Evolutionary conservation across 768 basidiomycete species (phyloP).

Genomic region (Macrolepiota albuminosa): DNA sequence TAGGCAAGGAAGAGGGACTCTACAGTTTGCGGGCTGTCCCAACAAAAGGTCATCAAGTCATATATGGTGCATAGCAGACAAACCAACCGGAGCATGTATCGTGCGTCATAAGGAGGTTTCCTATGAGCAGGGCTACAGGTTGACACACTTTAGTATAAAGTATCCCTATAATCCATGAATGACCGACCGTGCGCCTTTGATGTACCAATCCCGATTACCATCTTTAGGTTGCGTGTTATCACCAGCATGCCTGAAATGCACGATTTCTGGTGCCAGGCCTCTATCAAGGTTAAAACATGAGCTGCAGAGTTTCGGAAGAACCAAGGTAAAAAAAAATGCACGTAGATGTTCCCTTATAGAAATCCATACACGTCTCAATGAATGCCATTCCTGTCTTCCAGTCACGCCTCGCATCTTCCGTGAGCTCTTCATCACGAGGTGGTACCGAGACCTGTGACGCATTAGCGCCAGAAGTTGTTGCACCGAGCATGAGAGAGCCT

Average conservation of each 20-base stretch:
- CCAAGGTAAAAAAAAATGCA: constrained; percentile 30
- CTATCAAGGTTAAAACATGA: constrained; percentile 28
- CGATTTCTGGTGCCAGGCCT: constrained; percentile 86
- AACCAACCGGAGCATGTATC: constrained; percentile 81
- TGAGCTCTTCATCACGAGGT: constrained; percentile 56
- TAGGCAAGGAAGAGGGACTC: constrained; percentile 75
- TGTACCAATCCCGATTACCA: constrained; percentile 73
- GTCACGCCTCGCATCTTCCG: constrained; percentile 61
- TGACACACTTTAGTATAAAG: not conserved
- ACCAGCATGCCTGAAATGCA: constrained; percentile 64
- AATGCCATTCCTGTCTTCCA: constrained; percentile 82
- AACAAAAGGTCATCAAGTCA: not conserved
- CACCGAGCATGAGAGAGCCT: constrained; percentile 87
- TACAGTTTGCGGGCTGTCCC: constrained; percentile 5
- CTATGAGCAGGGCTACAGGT: constrained; percentile 21
- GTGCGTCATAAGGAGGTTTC: constrained; percentile 67
- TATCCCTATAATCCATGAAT: not conserved
- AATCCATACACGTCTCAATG: constrained; percentile 82
- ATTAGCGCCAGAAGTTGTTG: constrained; percentile 58
- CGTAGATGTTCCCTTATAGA: constrained; percentile 73
- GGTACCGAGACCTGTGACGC: constrained; percentile 55
- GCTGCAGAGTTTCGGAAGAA: not conserved
- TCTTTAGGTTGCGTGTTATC: constrained; percentile 37
- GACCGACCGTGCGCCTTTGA: constrained; percentile 66
- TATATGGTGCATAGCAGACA: not conserved